phyloP scores from a whole-genome alignment of 108 stramenopile species.

The Cyclostephanos invisitatus region DNA sequence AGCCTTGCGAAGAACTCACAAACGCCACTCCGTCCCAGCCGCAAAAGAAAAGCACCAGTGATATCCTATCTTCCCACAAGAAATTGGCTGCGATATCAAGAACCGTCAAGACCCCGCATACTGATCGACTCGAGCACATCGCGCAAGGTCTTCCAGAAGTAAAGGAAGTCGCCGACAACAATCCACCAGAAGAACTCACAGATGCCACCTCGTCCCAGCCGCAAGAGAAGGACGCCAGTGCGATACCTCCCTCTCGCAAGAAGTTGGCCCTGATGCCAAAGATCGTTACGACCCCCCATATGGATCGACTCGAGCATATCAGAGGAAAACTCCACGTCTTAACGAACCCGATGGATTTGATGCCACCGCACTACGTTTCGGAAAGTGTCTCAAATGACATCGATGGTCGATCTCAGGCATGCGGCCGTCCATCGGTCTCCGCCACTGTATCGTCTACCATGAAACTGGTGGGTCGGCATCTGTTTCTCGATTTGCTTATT shows the following conservation, averaged over 20 bases:
- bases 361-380: neutral
- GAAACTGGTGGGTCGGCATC: neutral
- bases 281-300: slow-evolving; percentile 3
- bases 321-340: slow-evolving; percentile 8
- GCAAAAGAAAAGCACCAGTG: neutral
- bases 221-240: neutral
- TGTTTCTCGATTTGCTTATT: neutral
- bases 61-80: neutral
- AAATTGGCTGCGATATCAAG: neutral
- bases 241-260: neutral
- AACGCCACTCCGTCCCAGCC: neutral
- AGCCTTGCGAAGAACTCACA: neutral
- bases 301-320: slow-evolving; percentile 3
- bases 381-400: neutral
- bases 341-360: neutral
- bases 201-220: neutral
- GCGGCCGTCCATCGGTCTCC: neutral
- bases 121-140: slow-evolving; percentile 3
- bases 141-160: neutral
- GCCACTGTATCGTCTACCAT: neutral
- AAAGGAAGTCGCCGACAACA: neutral
- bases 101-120: slow-evolving; percentile 7
- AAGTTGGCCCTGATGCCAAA: neutral
- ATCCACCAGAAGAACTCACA: neutral
- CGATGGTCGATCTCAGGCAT: neutral